Percentiles rank a stretch among this genome's conserved stretches.
These are phyloP conservation scores for Fusarium temperatum DNA, from an alignment of 2,329 filamentous ascomycete species.

Conservation along the genomic window DNA sequence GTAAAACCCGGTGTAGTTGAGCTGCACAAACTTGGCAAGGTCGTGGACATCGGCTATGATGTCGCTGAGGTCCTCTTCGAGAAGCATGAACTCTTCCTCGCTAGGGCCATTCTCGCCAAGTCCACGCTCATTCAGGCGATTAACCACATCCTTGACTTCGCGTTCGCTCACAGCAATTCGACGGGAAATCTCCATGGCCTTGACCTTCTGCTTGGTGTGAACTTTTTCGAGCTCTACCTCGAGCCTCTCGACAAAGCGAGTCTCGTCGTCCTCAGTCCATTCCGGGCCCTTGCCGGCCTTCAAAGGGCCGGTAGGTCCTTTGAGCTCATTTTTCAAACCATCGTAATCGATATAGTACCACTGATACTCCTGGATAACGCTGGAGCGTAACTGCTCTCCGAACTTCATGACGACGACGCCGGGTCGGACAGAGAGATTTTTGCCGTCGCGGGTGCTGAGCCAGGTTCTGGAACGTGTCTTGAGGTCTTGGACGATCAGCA, in stretches of 20 bases:
- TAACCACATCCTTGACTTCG: constrained; percentile 89
- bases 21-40: constrained; percentile 94
- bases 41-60: constrained; percentile 99
- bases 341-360: constrained; percentile 99
- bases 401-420: constrained; percentile 78
- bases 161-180: constrained; percentile 88
- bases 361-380: constrained; percentile 94
- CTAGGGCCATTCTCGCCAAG: constrained; percentile 68
- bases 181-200: constrained; percentile 93
- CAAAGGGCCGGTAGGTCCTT: constrained; percentile 69
- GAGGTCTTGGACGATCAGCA: constrained; percentile 65
- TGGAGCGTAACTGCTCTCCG: constrained; percentile 95
- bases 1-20: constrained; percentile 99
- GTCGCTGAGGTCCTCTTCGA: constrained; percentile 95
- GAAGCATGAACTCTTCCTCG: constrained; percentile 92
- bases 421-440: constrained; percentile 50
- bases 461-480: constrained; percentile 55
- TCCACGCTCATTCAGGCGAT: constrained; percentile 72
- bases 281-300: constrained; percentile 59
- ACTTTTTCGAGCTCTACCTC: constrained; percentile 97
- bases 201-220: constrained; percentile 96
- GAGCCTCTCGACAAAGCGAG: constrained; percentile 83
- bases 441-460: constrained; percentile 47
- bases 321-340: constrained; percentile 86
- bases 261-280: constrained; percentile 94